Conservation (phyloP, 352 stramenopile genomes). For the Phytophthora citricola region DNA sequence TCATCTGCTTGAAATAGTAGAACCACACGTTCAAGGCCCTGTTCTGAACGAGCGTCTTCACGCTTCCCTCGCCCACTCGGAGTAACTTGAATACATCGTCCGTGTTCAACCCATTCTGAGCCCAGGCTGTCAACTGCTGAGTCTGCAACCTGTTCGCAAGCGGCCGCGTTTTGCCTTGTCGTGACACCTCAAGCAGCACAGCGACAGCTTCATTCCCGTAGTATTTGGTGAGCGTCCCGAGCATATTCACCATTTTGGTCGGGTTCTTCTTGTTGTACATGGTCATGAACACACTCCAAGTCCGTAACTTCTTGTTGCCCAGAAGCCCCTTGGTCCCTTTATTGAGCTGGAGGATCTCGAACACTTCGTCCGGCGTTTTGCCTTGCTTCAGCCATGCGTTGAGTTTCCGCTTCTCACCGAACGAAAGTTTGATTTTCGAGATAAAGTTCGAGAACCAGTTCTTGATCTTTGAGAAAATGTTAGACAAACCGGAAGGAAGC, state of each 20-base stretch:
- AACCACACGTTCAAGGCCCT: conserved; percentile 9
- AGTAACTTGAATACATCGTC: conserved; percentile 3
- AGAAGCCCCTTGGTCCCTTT: conserved; percentile 3
- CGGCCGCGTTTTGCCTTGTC: not conserved
- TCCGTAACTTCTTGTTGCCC: not conserved
- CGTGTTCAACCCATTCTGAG: not conserved
- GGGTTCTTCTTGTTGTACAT: conserved; percentile 10
- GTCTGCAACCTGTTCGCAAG: conserved; percentile 7
- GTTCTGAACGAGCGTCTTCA: conserved; percentile 4
- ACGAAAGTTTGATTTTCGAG: not conserved
- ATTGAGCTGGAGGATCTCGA: not conserved
- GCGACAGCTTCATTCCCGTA: not conserved
- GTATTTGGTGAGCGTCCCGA: not conserved
- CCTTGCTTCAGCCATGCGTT: not conserved
- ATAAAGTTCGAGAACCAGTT: not conserved
- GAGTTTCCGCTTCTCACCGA: not conserved
- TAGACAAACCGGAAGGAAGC: not conserved
- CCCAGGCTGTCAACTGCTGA: conserved; percentile 3
- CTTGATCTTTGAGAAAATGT: not conserved
- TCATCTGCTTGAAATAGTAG: conserved; percentile 7
- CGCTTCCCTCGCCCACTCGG: not conserved
- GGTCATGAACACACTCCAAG: conserved; percentile 9
- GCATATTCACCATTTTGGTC: conserved; percentile 10
- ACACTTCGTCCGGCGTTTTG: not conserved
- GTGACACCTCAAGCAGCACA: conserved; percentile 1